Evolutionary conservation across 805 yeast genomes (phyloP).

Genomic region (Yarrowia sp.): DNA sequence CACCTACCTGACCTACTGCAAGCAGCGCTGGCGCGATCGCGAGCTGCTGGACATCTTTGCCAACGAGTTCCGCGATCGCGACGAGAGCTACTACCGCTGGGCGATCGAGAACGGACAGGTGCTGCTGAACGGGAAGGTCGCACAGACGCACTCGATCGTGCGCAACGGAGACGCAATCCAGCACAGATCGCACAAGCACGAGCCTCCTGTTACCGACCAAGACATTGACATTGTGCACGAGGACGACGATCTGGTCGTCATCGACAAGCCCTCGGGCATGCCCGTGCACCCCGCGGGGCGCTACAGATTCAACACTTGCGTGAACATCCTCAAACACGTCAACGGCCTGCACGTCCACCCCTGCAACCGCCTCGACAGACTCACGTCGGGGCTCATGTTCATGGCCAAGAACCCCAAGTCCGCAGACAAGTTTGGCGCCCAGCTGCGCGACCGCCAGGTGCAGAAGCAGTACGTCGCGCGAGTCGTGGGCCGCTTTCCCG

Average conservation of each 20-base stretch:
- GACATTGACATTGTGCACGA: constrained; percentile 70
- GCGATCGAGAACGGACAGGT: constrained; percentile 77
- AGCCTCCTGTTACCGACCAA: constrained; percentile 70
- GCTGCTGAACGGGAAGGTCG: constrained; percentile 62
- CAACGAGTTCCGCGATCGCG: constrained; percentile 79
- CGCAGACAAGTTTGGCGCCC: constrained; percentile 72
- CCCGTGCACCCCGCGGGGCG: constrained; percentile 95
- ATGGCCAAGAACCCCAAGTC: constrained; percentile 78
- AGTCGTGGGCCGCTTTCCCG: constrained; percentile 84
- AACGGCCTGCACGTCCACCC: constrained; percentile 68
- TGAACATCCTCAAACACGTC: constrained; percentile 74
- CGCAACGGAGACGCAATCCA: constrained; percentile 80
- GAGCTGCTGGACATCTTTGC: constrained; percentile 75
- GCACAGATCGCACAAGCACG: constrained; percentile 86
- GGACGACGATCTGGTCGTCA: constrained; percentile 73
- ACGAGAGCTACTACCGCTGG: constrained; percentile 59
- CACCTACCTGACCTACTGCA: constrained; percentile 89
- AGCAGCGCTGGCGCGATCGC: constrained; percentile 87
- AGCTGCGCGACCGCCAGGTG: constrained; percentile 66
- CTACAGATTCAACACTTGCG: constrained; percentile 75
- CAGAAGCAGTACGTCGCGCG: constrained; percentile 81
- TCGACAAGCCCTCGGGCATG: constrained; percentile 91
- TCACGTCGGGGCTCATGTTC: constrained; percentile 93
- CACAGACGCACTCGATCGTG: constrained; percentile 62
- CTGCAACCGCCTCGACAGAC: constrained; percentile 83